Base-by-base conservation (phyloP, 2,329 filamentous ascomycete species). In the Madurella fahalii region DNA sequence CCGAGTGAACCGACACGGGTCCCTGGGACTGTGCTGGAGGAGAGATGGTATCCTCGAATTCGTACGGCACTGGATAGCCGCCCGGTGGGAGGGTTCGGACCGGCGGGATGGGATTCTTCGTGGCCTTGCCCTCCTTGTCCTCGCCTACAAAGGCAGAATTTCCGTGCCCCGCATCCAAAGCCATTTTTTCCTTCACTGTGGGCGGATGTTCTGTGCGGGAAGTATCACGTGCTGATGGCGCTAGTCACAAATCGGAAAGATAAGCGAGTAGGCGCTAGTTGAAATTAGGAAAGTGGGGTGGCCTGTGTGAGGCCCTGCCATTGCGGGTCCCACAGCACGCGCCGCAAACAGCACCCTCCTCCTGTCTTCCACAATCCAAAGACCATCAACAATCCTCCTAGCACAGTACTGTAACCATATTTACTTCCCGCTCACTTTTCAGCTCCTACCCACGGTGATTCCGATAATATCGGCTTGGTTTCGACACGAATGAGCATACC, bases 161-260 rank as follows among this genome's bases (percentile, higher is more conserved):
- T 59, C 57, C 56, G 41, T 59, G 61, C 61, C 60, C 60, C 61
- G 60, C 61, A 63, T 58, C 51, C 49, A 51, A 57, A 50, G 60
- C 61, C 61, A 63, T 62, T 62, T 63, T 63, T 63, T 58, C 44
- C 44, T 40, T 18, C 11, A 4, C 13, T 45, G 37, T 18, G 18
- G 17, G 45, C 39, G 47, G 42, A 25, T 44, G 57, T 60, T 61
- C 53, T 62, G 61, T 61, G 60, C 56, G 61, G 51, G 43, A 46
- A 51, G 15, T 30, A 42, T 63, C 61, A 63, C 61, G 61, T 63
- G 61, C 4, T 37, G 4, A 31, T 11, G 2, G 16, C 45, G 55
- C 56, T 57, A 61, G 34, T 11, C 49, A 18, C 1, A 40, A 42
- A 34, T 12, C 0, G 37, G 58, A 32, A 53, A 50, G n/a, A 30